phyloP scores from a whole-genome alignment of 192 early-diverging fungal genomes.

The Chytriomyces confervae region DNA sequence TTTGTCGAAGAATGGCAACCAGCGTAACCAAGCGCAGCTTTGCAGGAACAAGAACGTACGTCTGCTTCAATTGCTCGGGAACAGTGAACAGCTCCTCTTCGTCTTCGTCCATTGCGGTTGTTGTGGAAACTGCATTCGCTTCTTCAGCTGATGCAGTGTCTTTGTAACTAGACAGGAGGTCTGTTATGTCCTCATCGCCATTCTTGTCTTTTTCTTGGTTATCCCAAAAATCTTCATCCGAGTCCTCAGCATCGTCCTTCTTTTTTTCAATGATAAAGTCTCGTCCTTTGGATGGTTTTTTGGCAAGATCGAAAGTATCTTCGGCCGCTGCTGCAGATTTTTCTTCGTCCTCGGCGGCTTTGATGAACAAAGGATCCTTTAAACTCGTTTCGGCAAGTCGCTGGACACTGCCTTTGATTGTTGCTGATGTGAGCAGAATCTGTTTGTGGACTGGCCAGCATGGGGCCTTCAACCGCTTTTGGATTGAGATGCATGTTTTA shows the following conservation, averaged over 20 bases:
- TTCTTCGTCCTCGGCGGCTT: slow-evolving; percentile 55
- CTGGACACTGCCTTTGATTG: slow-evolving; percentile 82
- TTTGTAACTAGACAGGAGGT: neutral
- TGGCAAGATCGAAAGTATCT: slow-evolving; percentile 35
- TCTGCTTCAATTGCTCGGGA: slow-evolving; percentile 88
- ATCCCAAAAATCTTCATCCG: slow-evolving; percentile 33
- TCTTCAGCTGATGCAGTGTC: slow-evolving; percentile 18
- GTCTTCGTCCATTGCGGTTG: neutral
- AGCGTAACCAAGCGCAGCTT: slow-evolving; percentile 92
- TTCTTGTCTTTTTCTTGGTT: slow-evolving; percentile 17
- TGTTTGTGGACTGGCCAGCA: slow-evolving; percentile 54
- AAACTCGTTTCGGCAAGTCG: slow-evolving; percentile 80
- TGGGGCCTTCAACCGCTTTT: slow-evolving; percentile 32
- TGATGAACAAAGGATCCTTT: slow-evolving; percentile 79
- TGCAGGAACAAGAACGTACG: slow-evolving; percentile 83
- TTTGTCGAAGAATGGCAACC: slow-evolving; percentile 72
- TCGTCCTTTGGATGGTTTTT: slow-evolving; percentile 35
- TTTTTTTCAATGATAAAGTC: slow-evolving; percentile 33
- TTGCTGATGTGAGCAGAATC: slow-evolving; percentile 83
- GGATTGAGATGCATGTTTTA: slow-evolving; percentile 6
- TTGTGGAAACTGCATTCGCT: neutral
- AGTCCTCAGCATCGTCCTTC: slow-evolving; percentile 27
- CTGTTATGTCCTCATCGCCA: slow-evolving; percentile 1
- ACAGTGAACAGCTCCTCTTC: slow-evolving; percentile 62
- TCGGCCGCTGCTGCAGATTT: slow-evolving; percentile 34